Conservation (phyloP, 331 rosid genomes). For the Rosa hybrid region DNA sequence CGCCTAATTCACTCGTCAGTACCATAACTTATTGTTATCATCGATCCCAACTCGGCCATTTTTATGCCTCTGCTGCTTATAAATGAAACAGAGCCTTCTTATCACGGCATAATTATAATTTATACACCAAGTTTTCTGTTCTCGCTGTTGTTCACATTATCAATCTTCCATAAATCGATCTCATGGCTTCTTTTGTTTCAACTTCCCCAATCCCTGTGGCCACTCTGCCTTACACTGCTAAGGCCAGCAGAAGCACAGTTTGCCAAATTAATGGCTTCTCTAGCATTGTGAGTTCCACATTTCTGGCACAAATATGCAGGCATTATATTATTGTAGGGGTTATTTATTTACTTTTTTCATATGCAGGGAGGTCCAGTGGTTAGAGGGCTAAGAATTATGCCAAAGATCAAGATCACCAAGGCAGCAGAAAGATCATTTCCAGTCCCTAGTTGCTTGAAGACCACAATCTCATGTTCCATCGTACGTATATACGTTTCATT, state of each 20-base stretch:
- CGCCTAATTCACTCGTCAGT: conserved; percentile 28
- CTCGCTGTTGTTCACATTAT: neutral
- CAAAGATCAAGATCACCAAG: conserved; percentile 28
- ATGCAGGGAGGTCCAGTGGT: conserved; percentile 42
- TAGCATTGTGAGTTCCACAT: conserved; percentile 26
- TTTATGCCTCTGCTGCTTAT: conserved; percentile 2
- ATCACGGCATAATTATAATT: neutral
- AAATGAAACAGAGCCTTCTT: neutral
- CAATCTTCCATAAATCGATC: conserved; percentile 11
- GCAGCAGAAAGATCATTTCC: conserved; percentile 25
- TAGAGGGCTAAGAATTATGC: conserved; percentile 43
- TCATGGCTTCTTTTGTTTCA: conserved; percentile 46
- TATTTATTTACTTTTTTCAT: conserved; percentile 9
- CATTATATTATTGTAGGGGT: neutral
- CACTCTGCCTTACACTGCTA: conserved; percentile 31
- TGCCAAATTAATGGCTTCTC: conserved; percentile 27
- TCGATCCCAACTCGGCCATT: conserved; percentile 22
- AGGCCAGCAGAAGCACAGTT: conserved; percentile 28
- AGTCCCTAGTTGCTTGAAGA: conserved; percentile 32
- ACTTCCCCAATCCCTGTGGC: conserved; percentile 29
- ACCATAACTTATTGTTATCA: conserved; percentile 22
- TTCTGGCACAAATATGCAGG: neutral
- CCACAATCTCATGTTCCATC: conserved; percentile 49
- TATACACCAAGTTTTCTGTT: neutral
- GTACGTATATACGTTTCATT: conserved; percentile 21